Evolutionary conservation across 305 asterid species (phyloP), one percentile per base, ranked within the genome.

Genomic region (Fraxinus platypoda): DNA sequence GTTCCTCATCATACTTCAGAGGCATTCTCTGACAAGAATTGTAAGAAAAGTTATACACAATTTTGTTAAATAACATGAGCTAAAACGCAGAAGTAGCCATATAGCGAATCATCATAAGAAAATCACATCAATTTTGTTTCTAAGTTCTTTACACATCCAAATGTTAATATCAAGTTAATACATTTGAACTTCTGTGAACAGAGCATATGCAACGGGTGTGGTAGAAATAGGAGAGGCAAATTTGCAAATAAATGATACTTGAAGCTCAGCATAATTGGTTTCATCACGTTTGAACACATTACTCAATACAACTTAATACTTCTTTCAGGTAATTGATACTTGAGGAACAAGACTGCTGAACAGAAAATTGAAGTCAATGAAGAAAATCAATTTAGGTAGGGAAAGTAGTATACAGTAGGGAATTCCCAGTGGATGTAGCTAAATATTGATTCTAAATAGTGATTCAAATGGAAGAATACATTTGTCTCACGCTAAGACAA

Each of bases 1-100:
- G 88, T 72, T 82, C 89, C 86, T 90, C 74, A 19, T 92, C 92
- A 74, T 86, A 91, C 13, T 90, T 83, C 83, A 94, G 85, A 9
- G 98, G 95, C 74, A 88, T 82, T 85, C 91, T 93, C 99, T 96
- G 95, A 35, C 78, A 72, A 88, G 77, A 86, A 80, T 52, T 33
- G 43, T 17, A 49, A 80, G 68, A 38, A 80, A 37, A 68, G n/a
- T 54, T 31, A 70, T 25, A 71, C 75, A 77, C 57, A 5, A 19
- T 71, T 46, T 30, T 28, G 33, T 68, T 68, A 68, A 12, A 70
- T 19, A 30, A 70, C 38, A 30, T 28, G 68, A 17, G 8, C 31
- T 74, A 80, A 62, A 74, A 62, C 19, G 59, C 26, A n/a, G 70
- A 80, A 86, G 66, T 75, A 76, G 80, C 74, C 59, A 62, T 17